Evolutionary conservation across 1,284 basidiomycete genomes (phyloP).

Genomic region (Exobasidium cylindrosporum): DNA sequence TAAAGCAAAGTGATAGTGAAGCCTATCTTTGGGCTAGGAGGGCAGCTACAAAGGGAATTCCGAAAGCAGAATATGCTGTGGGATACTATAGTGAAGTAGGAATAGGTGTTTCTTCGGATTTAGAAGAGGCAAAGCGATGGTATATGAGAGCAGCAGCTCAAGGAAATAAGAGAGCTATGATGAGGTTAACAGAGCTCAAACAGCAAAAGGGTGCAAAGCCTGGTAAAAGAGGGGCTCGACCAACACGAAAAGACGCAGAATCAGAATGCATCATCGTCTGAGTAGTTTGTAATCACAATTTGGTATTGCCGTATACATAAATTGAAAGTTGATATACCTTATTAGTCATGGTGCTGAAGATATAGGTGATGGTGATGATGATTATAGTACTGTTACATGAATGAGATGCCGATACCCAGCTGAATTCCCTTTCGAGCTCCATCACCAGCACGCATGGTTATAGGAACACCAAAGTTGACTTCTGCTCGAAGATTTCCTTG

Average conservation of each 20-base stretch:
- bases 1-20: slow-evolving; percentile 96
- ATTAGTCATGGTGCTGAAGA: neutral
- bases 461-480: slow-evolving; percentile 84
- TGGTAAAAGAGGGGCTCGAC: slow-evolving; percentile 36
- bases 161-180: slow-evolving; percentile 92
- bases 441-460: slow-evolving; percentile 75
- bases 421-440: slow-evolving; percentile 76
- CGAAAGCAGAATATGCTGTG: slow-evolving; percentile 73
- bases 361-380: too few species aligned
- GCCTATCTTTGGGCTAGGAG: slow-evolving; percentile 68
- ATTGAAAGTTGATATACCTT: neutral
- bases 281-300: neutral
- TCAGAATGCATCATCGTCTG: slow-evolving; percentile 7
- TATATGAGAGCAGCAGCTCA: slow-evolving; percentile 85
- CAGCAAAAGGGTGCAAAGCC: slow-evolving; percentile 43
- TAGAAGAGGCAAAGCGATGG: slow-evolving; percentile 95
- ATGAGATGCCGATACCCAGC: slow-evolving; percentile 76
- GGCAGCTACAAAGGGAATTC: slow-evolving; percentile 57
- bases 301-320: neutral
- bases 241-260: slow-evolving; percentile 29
- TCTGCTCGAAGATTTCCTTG: slow-evolving; percentile 82
- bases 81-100: slow-evolving; percentile 91
- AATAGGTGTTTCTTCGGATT: slow-evolving; percentile 91
- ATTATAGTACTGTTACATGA: slow-evolving; percentile 20
- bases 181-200: slow-evolving; percentile 75